Base-by-base conservation (phyloP, 169 alveolate species). In the Eimeria praecox region DNA sequence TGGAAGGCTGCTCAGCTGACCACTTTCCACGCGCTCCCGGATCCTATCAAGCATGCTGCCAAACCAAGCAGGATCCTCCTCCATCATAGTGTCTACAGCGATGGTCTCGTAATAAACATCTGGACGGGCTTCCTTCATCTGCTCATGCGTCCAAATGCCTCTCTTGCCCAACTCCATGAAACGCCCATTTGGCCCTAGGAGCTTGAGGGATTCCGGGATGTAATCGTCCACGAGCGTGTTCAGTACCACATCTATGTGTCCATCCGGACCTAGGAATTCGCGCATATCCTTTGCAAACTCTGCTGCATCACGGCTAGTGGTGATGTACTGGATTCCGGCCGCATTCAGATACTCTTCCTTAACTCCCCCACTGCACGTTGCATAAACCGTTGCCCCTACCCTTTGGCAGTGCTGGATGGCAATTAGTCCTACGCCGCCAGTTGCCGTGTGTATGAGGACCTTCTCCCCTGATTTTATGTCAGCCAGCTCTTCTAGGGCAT, bases 81-180 rank as follows among this genome's bases (percentile, higher is more conserved):
- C n/a, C n/a, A n/a, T n/a, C n/a, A n/a, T n/a, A n/a, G n/a, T n/a
- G n/a, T n/a, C n/a, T n/a, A n/a, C n/a, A n/a, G n/a, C n/a, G n/a
- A n/a, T n/a, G n/a, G n/a, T n/a, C n/a, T n/a, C n/a, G n/a, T n/a
- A n/a, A n/a, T n/a, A n/a, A n/a, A n/a, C n/a, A n/a, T n/a, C n/a
- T n/a, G n/a, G n/a, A n/a, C n/a, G n/a, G n/a, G n/a, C n/a, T n/a
- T n/a, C n/a, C n/a, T n/a, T n/a, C n/a, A n/a, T n/a, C n/a, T n/a
- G n/a, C n/a, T n/a, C n/a, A n/a, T n/a, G n/a, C n/a, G n/a, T 95
- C 97, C 97, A 96, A 59, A 94, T 95, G 90, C 93, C 96, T 24
- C 98, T 91, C 94, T 97, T 97, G 78, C 98, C 98, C 33, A 97
- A 90, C 90, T 97, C 98, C 96, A 97, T 96, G 95, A 97, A 97